Evolutionary conservation across 1,139 yeast species (phyloP).

Genomic region (Sugiyamaella castrensis): DNA sequence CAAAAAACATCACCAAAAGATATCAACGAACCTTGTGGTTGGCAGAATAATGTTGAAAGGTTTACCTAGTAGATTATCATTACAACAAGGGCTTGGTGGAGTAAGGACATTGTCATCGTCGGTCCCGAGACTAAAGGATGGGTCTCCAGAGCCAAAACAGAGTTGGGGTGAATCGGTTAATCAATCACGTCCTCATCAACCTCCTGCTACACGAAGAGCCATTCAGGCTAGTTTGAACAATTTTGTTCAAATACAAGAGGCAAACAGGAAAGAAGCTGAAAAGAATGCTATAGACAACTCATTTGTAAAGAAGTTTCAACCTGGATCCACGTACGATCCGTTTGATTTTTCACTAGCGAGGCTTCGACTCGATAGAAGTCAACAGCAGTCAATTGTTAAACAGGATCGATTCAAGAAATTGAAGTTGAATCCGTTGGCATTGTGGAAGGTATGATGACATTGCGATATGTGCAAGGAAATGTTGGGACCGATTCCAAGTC

Average conservation of each 20-base stretch:
- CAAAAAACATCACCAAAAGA: no score
- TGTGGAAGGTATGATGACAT: slow-evolving; percentile 11
- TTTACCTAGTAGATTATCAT: no score
- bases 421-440: slow-evolving; percentile 33
- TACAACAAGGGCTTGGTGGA: no score
- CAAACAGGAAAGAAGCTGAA: slow-evolving; percentile 4
- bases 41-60: background rate
- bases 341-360: slow-evolving; percentile 33
- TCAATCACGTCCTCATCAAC: slow-evolving; percentile 10
- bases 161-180: slow-evolving; percentile 14
- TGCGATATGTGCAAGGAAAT: background rate
- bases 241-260: slow-evolving; percentile 10
- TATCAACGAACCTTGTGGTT: no score
- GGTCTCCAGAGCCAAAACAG: background rate
- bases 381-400: slow-evolving; percentile 9
- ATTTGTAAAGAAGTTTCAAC: slow-evolving; percentile 27
- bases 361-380: slow-evolving; percentile 22
- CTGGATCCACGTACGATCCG: slow-evolving; percentile 32
- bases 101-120: no score
- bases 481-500: background rate
- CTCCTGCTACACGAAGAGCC: slow-evolving; percentile 7
- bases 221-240: slow-evolving; percentile 9
- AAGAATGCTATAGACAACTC: slow-evolving; percentile 25
- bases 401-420: slow-evolving; percentile 27
- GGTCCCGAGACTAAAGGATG: no score